Base-by-base conservation (phyloP, 306 rosid species). In the Herpetospermum pedunculosum region DNA sequence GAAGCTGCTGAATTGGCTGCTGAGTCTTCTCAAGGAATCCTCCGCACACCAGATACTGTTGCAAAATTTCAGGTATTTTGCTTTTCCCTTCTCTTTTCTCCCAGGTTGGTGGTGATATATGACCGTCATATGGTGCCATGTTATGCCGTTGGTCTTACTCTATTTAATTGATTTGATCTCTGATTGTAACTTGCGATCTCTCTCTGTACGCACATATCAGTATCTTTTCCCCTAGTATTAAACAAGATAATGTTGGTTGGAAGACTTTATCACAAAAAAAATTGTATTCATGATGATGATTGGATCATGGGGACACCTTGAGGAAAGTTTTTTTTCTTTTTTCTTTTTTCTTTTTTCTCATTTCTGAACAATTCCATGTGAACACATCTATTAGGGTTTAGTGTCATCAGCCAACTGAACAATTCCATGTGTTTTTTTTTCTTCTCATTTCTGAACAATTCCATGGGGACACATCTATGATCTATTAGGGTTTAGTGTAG, bases 1-100 rank as follows among this genome's bases (percentile, higher is more conserved):
- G 99, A 95, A 84, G 99, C 99, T 53, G 99, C 99, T 21, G 99
- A 95, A 78, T 92, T 95, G 86, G 99, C 99, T 59, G 99, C 99
- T 41, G 97, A 95, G 79, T 95, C 99, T 81, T 97, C 99, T 0
- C 99, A 91, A 80, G 99, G 99, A 81, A 85, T 95, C 70, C 97
- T 95, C 62, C 97, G 99, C 8, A 95, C 97, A 1, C 97, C 99
- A 8, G 99, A 95, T 76, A 95, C 99, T 25, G 97, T 95, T 77
- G 97, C 96, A 72, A 95, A 95, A 88, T 95, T 95, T 75, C 99
- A 95, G 99, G 99, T 91, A 1, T 13, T 52, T 72, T 37, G 12
- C 15, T 71, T 71, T 47, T n/a, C 57, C 38, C 58, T n/a, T n/a
- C n/a, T 63, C 26, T 34, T 34, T 62, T 32, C 7, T 62, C 44